These are phyloP conservation scores for Naganishia albida DNA, from an alignment of 1,284 basidiomycete genomes.

Conservation along the genomic window DNA sequence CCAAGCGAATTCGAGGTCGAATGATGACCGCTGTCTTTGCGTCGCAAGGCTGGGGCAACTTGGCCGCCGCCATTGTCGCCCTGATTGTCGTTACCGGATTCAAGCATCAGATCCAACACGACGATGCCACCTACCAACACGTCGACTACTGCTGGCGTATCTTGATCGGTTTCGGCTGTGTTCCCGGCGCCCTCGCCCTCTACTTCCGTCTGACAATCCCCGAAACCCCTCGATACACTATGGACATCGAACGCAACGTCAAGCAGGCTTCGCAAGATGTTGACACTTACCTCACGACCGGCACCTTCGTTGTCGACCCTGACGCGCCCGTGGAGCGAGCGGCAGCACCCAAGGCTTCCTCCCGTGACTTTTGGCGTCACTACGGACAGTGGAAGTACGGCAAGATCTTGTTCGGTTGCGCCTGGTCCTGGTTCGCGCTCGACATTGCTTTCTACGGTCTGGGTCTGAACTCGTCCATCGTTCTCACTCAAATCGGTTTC, in stretches of 20 bases:
- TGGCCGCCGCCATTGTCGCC: constrained; percentile 68
- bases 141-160: constrained; percentile 59
- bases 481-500: constrained; percentile 60
- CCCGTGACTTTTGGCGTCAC: constrained; percentile 63
- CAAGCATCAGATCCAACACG: constrained; percentile 63
- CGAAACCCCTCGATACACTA: constrained; percentile 73
- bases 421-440: constrained; percentile 70
- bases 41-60: constrained; percentile 59
- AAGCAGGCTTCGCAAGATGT: constrained; percentile 70
- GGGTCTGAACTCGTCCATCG: constrained; percentile 73
- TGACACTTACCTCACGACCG: constrained; percentile 61
- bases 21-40: constrained; percentile 59
- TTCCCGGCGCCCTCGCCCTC: constrained; percentile 55
- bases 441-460: constrained; percentile 71
- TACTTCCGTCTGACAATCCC: constrained; percentile 59
- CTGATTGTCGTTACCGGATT: constrained; percentile 69
- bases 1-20: constrained; percentile 63
- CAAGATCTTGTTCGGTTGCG: constrained; percentile 56
- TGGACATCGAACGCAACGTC: constrained; percentile 84
- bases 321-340: constrained; percentile 63
- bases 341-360: constrained; percentile 65
- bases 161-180: constrained; percentile 56
- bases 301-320: constrained; percentile 59
- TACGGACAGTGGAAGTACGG: constrained; percentile 57
- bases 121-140: constrained; percentile 51